Conservation (phyloP, 352 stramenopile genomes). For the Phytophthora citrophthora region DNA sequence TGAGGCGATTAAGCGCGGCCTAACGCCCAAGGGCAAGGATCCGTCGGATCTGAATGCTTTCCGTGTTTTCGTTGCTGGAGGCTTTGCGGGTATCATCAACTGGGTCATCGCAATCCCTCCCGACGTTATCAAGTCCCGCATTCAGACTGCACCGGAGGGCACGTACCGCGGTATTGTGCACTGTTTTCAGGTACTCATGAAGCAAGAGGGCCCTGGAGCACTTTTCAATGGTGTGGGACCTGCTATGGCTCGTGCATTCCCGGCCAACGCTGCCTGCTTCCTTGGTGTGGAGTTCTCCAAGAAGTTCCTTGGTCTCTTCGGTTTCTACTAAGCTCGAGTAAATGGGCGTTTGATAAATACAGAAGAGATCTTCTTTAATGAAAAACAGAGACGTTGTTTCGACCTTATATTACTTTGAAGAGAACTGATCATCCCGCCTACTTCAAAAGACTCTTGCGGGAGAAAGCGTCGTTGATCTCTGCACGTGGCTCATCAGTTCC, state of each 20-base stretch:
- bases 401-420: conserved; percentile 22
- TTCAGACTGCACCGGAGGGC: conserved; percentile 95
- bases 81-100: conserved; percentile 94
- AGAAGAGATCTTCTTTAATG: conserved; percentile 2
- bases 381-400: too few relatives aligned
- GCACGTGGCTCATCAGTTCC: conserved; percentile 85
- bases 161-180: conserved; percentile 94
- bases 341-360: conserved; percentile 25
- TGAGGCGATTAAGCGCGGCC: conserved; percentile 89
- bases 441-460: conserved; percentile 71
- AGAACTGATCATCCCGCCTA: conserved; percentile 26
- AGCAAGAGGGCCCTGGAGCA: conserved; percentile 92
- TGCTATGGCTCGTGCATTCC: conserved; percentile 95
- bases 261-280: conserved; percentile 97
- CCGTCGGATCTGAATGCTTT: conserved; percentile 87
- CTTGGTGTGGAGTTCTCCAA: conserved; percentile 89
- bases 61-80: conserved; percentile 93
- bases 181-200: conserved; percentile 94
- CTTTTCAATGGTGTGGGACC: conserved; percentile 96
- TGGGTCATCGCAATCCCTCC: conserved; percentile 95
- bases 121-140: conserved; percentile 97
- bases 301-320: conserved; percentile 79
- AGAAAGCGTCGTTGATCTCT: conserved; percentile 87
- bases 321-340: conserved; percentile 66
- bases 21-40: conserved; percentile 86